Conservation (phyloP, 345 rosid species). For the Hevea brasiliensis region DNA sequence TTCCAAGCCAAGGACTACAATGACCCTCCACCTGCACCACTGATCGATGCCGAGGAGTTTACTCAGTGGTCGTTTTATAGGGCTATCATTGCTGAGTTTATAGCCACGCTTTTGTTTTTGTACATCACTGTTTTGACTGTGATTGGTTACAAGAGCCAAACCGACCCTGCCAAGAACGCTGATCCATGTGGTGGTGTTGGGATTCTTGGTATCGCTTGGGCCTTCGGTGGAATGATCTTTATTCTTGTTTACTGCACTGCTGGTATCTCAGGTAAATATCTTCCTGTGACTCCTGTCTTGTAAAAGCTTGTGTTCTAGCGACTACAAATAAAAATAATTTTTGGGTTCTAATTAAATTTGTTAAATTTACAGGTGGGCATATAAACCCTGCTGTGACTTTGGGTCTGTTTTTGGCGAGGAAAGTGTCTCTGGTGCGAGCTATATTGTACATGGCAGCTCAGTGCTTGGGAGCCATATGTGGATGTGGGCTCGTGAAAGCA, state of each 20-base stretch:
- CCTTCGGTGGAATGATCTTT: slow-evolving; percentile 53
- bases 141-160: slow-evolving; percentile 43
- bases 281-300: not conserved
- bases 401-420: slow-evolving; percentile 46
- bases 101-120: slow-evolving; percentile 44
- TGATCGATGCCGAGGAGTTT: slow-evolving; percentile 40
- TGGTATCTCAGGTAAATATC: slow-evolving; percentile 38
- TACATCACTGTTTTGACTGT: slow-evolving; percentile 46
- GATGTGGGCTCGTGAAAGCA: slow-evolving; percentile 46
- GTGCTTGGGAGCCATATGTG: slow-evolving; percentile 50
- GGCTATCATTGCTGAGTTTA: slow-evolving; percentile 47
- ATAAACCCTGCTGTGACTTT: slow-evolving; percentile 49
- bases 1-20: slow-evolving; percentile 40
- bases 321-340: too few relatives aligned
- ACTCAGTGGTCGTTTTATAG: slow-evolving; percentile 44
- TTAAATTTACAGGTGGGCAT: slow-evolving; percentile 37
- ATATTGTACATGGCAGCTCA: slow-evolving; percentile 46
- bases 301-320: too few relatives aligned
- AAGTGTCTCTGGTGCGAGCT: slow-evolving; percentile 46
- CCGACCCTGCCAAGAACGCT: slow-evolving; percentile 12
- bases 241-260: slow-evolving; percentile 52
- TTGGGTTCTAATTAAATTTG: not conserved
- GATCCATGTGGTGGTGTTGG: slow-evolving; percentile 41
- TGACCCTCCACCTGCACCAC: slow-evolving; percentile 48
- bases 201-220: slow-evolving; percentile 49